Base-by-base conservation (phyloP, 441 rosid species). In the Populus hybrid region DNA sequence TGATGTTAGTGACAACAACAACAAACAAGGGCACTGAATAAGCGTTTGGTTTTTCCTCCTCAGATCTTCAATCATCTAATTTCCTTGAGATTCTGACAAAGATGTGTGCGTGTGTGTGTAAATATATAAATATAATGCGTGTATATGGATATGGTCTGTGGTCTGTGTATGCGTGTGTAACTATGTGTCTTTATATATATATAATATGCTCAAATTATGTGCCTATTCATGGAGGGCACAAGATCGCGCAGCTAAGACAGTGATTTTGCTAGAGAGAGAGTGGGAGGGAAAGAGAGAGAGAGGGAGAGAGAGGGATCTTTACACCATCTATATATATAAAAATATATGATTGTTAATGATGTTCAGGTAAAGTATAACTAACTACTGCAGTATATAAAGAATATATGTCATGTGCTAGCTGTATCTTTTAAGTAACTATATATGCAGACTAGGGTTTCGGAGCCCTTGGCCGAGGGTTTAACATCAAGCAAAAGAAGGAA, bases 361-460 rank as follows among this genome's bases (percentile, higher is more conserved):
- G 63, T 61, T 66, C 35, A 75, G 79, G 72, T 78, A 16, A 63
- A 80, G 80, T 77, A 73, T 79, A 65, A 67, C 18, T 14, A 26
- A 50, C 21, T 61, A 57, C 53, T 65, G 32, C 9, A 53, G 40
- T 14, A 71, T 19, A 42, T 69, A 63, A 70, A 69, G 46, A 69
- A 66, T 69, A 35, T n/a, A 24, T 53, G 36, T 50, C 50, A 24
- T 75, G 72, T 75, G 66, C 19, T 73, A 40, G 46, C 14, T 40
- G 46, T 40, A 40, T 57, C 16, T 65, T 61, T n/a, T 14, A 70
- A 73, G 66, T n/a, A 38, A 26, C 78, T 76, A 80, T 38, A 23
- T 78, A 65, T 42, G 69, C 73, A 80, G 67, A 79, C 81, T 86
- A 86, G 89, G 89, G 89, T 86, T 86, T 81, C 64, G 67, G 78